Base-by-base conservation (phyloP, 208 protist species). In the Blastocrithidia nonstop region DNA sequence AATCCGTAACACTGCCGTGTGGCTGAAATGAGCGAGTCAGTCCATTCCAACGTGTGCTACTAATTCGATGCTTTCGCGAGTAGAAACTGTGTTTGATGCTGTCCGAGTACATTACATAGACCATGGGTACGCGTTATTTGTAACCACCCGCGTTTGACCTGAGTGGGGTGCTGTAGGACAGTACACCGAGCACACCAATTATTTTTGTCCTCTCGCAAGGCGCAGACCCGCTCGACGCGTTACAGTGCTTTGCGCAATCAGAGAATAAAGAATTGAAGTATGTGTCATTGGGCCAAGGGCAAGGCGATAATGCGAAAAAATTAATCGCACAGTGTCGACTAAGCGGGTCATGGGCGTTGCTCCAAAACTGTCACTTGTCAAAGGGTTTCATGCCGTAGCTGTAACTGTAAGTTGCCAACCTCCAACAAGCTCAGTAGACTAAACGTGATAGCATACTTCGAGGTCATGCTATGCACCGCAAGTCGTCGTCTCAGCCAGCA, bases 131-230 rank as follows among this genome's bases (percentile, higher is more conserved):
- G n/a, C 36, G 60, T 28, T 98, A 89, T 64, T 84, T 95, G 20
- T 85, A 96, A 43, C 69, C 92, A n/a, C 92, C 93, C 24, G 80
- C 85, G 15, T 96, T 98, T 43, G 80, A 94, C 65, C 67, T 98
- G 4, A 63, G 59, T 22, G 59, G 68, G 21, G 82, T 88, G 11
- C 76, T 94, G 35, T 52, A 50, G 24, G 94, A 97, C 66, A 94
- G 75, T 56, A 65, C 60, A 16, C 51, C 75, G 40, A 47, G 73
- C 43, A 86, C 88, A 31, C 94, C 96, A 9, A 84, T 98, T 36
- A 88, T 98, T 22, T 99, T 98, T 64, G 84, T 98, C 9, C 89
- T 99, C 6, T 98, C 95, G 8, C 80, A 93, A 37, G 96, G 96
- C 19, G 94, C 93, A 6, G 96, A 98, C 63, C 96, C 96, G 31